Percentiles rank a stretch among this genome's conserved stretches.
Evolutionary conservation across 352 stramenopile genomes (phyloP).

Genomic region (Phytophthora pinifolia): DNA sequence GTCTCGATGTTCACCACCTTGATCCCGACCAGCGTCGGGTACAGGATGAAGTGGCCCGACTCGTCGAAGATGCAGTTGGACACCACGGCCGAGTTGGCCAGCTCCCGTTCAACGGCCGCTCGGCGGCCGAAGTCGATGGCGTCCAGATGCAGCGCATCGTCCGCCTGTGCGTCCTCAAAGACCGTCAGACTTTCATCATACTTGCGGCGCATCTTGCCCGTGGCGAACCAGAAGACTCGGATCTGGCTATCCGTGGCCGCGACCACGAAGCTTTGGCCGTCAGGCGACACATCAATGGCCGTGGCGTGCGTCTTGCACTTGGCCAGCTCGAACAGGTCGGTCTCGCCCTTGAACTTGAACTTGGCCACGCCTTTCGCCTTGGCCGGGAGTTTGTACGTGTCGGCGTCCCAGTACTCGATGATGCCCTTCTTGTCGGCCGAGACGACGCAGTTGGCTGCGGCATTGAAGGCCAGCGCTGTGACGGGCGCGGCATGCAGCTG

Average conservation of each 20-base stretch:
- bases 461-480: slow-evolving; percentile 88
- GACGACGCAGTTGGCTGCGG: slow-evolving; percentile 86
- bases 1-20: slow-evolving; percentile 97
- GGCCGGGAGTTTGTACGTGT: slow-evolving; percentile 58
- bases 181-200: slow-evolving; percentile 89
- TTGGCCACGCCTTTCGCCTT: slow-evolving; percentile 27
- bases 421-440: slow-evolving; percentile 92
- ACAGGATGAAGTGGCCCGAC: slow-evolving; percentile 95
- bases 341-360: slow-evolving; percentile 96
- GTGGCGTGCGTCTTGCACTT: slow-evolving; percentile 91
- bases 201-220: slow-evolving; percentile 86
- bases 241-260: slow-evolving; percentile 87
- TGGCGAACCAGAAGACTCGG: slow-evolving; percentile 88
- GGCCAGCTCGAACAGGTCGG: slow-evolving; percentile 95
- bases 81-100: slow-evolving; percentile 44
- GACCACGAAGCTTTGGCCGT: slow-evolving; percentile 86
- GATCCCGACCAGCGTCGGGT: slow-evolving; percentile 95
- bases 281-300: slow-evolving; percentile 65
- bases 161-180: slow-evolving; percentile 87
- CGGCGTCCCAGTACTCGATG: slow-evolving; percentile 93
- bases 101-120: slow-evolving; percentile 82
- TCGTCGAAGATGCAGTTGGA: slow-evolving; percentile 96
- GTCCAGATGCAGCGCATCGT: slow-evolving; percentile 79
- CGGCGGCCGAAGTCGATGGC: slow-evolving; percentile 88
- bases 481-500: slow-evolving; percentile 92